Evolutionary conservation across 306 rosid species (phyloP).

Genomic region (Sicyos baderoa): DNA sequence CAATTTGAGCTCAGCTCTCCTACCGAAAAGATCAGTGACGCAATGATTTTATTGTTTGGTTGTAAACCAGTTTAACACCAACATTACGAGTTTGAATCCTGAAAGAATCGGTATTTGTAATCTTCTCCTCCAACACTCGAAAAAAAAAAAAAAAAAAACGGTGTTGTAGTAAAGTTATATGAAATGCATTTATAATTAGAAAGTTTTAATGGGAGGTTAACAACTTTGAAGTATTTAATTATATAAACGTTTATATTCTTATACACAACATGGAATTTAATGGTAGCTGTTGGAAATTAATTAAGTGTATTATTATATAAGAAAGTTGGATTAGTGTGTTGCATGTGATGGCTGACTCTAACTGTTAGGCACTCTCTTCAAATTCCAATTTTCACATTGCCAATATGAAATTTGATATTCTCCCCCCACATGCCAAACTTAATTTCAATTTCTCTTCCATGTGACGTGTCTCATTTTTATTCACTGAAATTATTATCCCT

Average conservation of each 20-base stretch:
- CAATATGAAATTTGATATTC: neutral
- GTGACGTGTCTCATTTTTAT: neutral
- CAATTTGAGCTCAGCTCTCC: no score
- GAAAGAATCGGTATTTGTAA: no score
- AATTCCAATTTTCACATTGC: constrained; percentile 10
- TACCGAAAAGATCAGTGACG: no score
- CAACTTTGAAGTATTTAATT: constrained; percentile 1
- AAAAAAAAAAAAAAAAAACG: no score
- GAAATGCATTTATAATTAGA: neutral
- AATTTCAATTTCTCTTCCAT: neutral
- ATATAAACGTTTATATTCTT: neutral
- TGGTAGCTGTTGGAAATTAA: neutral
- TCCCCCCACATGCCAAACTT: constrained; percentile 15
- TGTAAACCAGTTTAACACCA: no score
- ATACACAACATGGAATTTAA: neutral
- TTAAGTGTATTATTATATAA: neutral
- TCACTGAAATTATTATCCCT: neutral
- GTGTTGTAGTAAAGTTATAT: neutral
- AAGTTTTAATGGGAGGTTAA: neutral
- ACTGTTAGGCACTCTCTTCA: constrained; percentile 3
- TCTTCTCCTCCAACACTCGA: no score
- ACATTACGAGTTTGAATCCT: no score
- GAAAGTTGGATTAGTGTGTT: constrained; percentile 1
- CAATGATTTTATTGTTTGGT: no score
- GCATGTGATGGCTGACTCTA: constrained; percentile 16